These are phyloP conservation scores for Coleophoma cylindrospora DNA, from an alignment of 2,329 filamentous ascomycete genomes.

Conservation along the genomic window DNA sequence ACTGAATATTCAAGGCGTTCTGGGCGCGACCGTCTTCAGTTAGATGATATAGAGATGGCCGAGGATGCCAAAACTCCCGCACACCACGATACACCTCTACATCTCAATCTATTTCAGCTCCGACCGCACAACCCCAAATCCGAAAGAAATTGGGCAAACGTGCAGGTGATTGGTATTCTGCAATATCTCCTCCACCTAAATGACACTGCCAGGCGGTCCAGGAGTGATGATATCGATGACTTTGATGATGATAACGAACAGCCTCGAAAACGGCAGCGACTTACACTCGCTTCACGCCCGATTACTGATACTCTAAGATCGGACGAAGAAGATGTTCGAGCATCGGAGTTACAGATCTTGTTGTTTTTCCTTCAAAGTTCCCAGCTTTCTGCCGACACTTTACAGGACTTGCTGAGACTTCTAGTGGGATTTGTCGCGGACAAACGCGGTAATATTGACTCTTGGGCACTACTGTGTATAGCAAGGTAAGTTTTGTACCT, in stretches of 20 bases:
- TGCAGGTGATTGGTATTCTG: slow-evolving; percentile 53
- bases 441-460: slow-evolving; percentile 61
- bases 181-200: slow-evolving; percentile 32
- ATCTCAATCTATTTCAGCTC: slow-evolving; percentile 46
- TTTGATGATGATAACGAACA: slow-evolving; percentile 12
- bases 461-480: slow-evolving; percentile 83
- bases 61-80: slow-evolving; percentile 24
- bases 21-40: slow-evolving; percentile 66
- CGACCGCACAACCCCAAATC: slow-evolving; percentile 46
- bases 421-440: slow-evolving; percentile 59
- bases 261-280: slow-evolving; percentile 24
- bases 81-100: slow-evolving; percentile 29
- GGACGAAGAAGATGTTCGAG: slow-evolving; percentile 14
- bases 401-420: slow-evolving; percentile 50
- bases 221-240: slow-evolving; percentile 3
- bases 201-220: slow-evolving; percentile 3
- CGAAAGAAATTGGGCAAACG: slow-evolving; percentile 55
- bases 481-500: slow-evolving; percentile 54
- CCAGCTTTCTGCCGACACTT: slow-evolving; percentile 42
- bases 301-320: slow-evolving; percentile 20
- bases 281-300: slow-evolving; percentile 14
- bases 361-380: slow-evolving; percentile 42
- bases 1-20: slow-evolving; percentile 70
- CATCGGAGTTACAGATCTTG: slow-evolving; percentile 43
- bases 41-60: slow-evolving; percentile 63